These are phyloP conservation scores for Cephalotrichum gorgonifer DNA, from an alignment of 2,329 filamentous ascomycete genomes.

Conservation along the genomic window DNA sequence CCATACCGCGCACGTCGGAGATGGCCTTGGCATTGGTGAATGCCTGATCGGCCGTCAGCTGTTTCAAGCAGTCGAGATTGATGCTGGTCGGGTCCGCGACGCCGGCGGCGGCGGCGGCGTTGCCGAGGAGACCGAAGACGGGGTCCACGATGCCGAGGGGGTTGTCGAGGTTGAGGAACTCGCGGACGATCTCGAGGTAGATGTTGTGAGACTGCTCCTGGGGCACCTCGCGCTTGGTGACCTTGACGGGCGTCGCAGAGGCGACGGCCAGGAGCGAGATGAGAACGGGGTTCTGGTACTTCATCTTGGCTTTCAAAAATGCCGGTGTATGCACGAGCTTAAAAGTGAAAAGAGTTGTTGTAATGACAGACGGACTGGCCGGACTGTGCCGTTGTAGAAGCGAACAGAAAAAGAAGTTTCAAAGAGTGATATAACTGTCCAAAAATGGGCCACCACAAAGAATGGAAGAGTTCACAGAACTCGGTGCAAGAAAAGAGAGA, in stretches of 20 bases:
- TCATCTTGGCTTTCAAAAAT: constrained; percentile 8
- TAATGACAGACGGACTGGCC: neutral
- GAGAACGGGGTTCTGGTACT: constrained; percentile 5
- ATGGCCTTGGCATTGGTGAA: constrained; percentile 48
- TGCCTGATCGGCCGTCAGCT: constrained; percentile 44
- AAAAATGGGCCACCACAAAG: too few species aligned
- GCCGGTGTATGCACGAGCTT: too few species aligned
- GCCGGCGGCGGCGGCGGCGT: constrained; percentile 34
- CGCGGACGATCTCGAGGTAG: constrained; percentile 32
- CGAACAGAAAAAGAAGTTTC: neutral
- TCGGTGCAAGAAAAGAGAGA: neutral
- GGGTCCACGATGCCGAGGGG: constrained; percentile 38
- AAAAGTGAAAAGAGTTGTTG: neutral
- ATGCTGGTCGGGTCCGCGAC: constrained; percentile 30
- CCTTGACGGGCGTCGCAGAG: constrained; percentile 9
- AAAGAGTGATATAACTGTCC: too few species aligned
- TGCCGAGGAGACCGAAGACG: constrained; percentile 37
- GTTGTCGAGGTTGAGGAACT: constrained; percentile 35
- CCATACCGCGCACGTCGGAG: constrained; percentile 41
- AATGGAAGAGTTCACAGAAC: constrained; percentile 7
- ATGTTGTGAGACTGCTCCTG: constrained; percentile 46
- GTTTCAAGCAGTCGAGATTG: constrained; percentile 33
- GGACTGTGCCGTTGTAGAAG: constrained; percentile 1
- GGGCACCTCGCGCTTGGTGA: constrained; percentile 33
- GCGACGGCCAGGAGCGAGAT: constrained; percentile 10